These are phyloP conservation scores for Helotiales sp. DNA, from an alignment of 2,329 filamentous ascomycete species.

Conservation along the genomic window DNA sequence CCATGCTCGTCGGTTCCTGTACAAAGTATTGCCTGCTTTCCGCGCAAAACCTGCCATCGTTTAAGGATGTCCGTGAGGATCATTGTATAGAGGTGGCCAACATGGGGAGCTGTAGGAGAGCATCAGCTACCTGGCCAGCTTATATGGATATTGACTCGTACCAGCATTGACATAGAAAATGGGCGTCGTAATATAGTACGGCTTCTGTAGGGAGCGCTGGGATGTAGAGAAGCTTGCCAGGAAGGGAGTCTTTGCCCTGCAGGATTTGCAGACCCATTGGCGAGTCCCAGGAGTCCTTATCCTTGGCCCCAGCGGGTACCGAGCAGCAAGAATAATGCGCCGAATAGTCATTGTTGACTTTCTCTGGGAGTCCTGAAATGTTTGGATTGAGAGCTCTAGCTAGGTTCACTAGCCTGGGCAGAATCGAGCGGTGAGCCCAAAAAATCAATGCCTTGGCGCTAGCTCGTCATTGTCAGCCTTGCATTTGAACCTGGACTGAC, in stretches of 20 bases:
- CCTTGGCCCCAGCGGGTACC: constrained; percentile 25
- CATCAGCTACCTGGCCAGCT: constrained; percentile 16
- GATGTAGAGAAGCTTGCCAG: constrained; percentile 30
- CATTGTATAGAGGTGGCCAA: constrained; percentile 94
- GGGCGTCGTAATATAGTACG: constrained; percentile 93
- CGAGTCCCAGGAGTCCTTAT: constrained; percentile 13
- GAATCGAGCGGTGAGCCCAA: background rate
- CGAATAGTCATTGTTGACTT: constrained; percentile 31
- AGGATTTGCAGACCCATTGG: constrained; percentile 38
- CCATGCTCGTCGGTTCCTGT: constrained; percentile 98
- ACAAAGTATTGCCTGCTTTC: constrained; percentile 72
- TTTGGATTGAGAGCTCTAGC: background rate
- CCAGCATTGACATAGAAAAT: constrained; percentile 99
- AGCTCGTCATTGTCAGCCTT: constrained; percentile 4
- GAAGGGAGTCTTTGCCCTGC: constrained; percentile 20
- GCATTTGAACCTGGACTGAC: background rate
- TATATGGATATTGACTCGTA: constrained; percentile 44
- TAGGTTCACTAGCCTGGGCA: constrained; percentile 16
- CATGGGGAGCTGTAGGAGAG: constrained; percentile 73
- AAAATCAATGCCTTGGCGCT: background rate
- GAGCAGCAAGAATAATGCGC: constrained; percentile 27
- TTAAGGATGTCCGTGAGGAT: constrained; percentile 90
- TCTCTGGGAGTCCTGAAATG: background rate
- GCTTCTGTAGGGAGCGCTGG: constrained; percentile 61
- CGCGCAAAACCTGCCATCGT: constrained; percentile 82